phyloP scores from a whole-genome alignment of 2,329 filamentous ascomycete genomes.

The Chaetomiaceae sp. region DNA sequence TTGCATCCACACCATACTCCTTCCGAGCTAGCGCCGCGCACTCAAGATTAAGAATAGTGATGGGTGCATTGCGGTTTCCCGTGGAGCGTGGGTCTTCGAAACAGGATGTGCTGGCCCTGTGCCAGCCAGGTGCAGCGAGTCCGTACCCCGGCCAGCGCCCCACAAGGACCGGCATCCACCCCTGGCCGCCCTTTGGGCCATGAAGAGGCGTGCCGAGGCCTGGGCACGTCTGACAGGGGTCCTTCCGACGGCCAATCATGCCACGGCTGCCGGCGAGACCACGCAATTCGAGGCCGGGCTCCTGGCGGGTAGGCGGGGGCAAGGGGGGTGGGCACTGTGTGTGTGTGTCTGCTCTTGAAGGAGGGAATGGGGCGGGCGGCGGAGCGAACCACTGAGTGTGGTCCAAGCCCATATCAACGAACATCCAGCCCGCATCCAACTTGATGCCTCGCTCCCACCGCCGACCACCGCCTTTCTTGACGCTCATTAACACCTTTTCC shows the following conservation, averaged over 20 bases:
- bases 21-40: conserved; percentile 25
- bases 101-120: conserved; percentile 19
- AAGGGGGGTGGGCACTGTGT: not conserved
- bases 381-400: conserved; percentile 12
- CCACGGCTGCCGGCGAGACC: conserved; percentile 18
- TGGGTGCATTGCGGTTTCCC: conserved; percentile 31
- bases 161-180: conserved; percentile 4
- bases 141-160: conserved; percentile 13
- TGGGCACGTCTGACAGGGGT: conserved; percentile 22
- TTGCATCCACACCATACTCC: conserved; percentile 28
- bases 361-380: conserved; percentile 20
- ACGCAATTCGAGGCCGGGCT: conserved; percentile 18
- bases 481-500: conserved; percentile 22
- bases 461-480: conserved; percentile 22
- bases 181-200: conserved; percentile 13
- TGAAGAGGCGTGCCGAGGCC: conserved; percentile 11
- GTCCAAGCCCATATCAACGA: conserved; percentile 26
- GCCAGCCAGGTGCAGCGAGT: conserved; percentile 11
- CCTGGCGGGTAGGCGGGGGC: conserved; percentile 7
- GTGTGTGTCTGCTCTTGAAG: too few relatives aligned
- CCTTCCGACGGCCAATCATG: conserved; percentile 22
- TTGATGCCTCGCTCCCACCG: conserved; percentile 17
- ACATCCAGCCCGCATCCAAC: conserved; percentile 18
- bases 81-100: conserved; percentile 15
- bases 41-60: conserved; percentile 39